Conservation (phyloP, 768 basidiomycete genomes). For the Mycena leptocephala region DNA sequence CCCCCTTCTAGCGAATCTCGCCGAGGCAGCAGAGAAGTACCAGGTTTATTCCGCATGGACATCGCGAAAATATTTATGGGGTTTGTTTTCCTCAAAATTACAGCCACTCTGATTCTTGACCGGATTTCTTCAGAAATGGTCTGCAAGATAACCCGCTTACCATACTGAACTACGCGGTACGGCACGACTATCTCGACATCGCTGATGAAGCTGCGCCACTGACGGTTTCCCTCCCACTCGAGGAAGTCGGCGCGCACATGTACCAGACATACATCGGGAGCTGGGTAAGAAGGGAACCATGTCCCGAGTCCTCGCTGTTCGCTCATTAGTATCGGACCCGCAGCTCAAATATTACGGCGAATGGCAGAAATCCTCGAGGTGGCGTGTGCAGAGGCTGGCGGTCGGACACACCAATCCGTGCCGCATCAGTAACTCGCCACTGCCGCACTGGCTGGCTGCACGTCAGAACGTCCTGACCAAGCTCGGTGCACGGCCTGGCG, state of each 20-base stretch:
- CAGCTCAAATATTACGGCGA: slow-evolving; percentile 34
- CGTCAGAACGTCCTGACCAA: slow-evolving; percentile 33
- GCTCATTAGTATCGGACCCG: neutral
- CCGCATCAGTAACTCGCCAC: slow-evolving; percentile 31
- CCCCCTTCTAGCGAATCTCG: slow-evolving; percentile 32
- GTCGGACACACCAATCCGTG: slow-evolving; percentile 31
- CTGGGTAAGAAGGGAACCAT: slow-evolving; percentile 21
- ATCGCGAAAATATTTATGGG: slow-evolving; percentile 39
- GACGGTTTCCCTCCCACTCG: slow-evolving; percentile 34
- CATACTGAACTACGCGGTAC: slow-evolving; percentile 39
- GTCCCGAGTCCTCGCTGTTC: neutral
- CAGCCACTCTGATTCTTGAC: neutral
- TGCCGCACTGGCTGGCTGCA: slow-evolving; percentile 37
- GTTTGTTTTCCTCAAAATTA: slow-evolving; percentile 9
- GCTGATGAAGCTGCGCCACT: slow-evolving; percentile 38
- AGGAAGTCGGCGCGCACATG: slow-evolving; percentile 33
- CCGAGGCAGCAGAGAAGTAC: slow-evolving; percentile 44
- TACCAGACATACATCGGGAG: slow-evolving; percentile 33
- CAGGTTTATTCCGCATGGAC: slow-evolving; percentile 40
- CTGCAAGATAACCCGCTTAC: slow-evolving; percentile 35
- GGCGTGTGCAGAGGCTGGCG: slow-evolving; percentile 34
- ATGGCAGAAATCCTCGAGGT: slow-evolving; percentile 36
- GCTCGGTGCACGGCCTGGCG: slow-evolving; percentile 31
- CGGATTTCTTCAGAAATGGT: slow-evolving; percentile 13
- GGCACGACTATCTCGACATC: slow-evolving; percentile 39